phyloP scores from a whole-genome alignment of 73 alveolate species.

The Tetrahymena elliotti region DNA sequence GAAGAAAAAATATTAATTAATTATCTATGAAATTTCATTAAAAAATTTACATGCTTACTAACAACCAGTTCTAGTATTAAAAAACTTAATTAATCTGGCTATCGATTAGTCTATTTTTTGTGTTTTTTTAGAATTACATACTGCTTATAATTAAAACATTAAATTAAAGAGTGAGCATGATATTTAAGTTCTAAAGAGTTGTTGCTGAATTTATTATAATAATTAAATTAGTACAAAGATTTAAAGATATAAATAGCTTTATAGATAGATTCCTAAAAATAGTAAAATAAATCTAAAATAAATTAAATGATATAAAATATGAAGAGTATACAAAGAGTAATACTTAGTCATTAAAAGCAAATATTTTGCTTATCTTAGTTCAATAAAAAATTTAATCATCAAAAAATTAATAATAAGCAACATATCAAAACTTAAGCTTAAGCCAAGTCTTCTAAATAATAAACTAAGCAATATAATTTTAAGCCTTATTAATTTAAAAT shows the following conservation, averaged over 20 bases:
- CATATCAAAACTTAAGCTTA: background rate
- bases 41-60: background rate
- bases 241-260: background rate
- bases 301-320: background rate
- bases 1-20: background rate
- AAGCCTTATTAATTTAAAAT: background rate
- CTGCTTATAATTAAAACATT: background rate
- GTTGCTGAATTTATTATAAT: background rate
- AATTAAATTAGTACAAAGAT: background rate
- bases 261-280: background rate
- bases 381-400: background rate
- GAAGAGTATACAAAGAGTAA: background rate
- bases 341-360: background rate
- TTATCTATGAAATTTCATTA: background rate
- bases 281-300: background rate
- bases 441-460: background rate
- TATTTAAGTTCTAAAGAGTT: background rate
- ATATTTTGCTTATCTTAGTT: background rate
- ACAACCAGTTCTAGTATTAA: background rate
- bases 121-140: too few relatives aligned
- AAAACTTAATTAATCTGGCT: background rate
- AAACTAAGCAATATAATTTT: background rate
- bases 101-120: too few relatives aligned
- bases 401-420: background rate
- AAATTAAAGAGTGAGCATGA: background rate